Base-by-base conservation (phyloP, 2,329 filamentous ascomycete species). In the Clarireedia homoeocarpa region DNA sequence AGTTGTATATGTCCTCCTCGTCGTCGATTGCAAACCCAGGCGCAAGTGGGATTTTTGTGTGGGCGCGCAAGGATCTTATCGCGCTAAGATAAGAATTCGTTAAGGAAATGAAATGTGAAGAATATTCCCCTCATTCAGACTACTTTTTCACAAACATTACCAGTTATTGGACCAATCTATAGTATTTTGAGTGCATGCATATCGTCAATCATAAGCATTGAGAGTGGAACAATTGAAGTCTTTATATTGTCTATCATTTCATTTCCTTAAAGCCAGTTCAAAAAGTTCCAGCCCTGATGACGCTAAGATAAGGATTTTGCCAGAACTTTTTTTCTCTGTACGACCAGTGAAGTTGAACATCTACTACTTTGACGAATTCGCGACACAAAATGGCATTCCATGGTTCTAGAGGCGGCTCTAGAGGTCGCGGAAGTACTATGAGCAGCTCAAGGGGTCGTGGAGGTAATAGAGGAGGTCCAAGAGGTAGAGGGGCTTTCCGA, bases 31-130 rank as follows among this genome's bases (percentile, higher is more conserved):
- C 55, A 55, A 55, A 55, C 53, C 39, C 53, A 55, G 53, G 53
- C 53, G 46, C 53, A 44, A 55, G 53, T 51, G 53, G 53, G 48
- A 51, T 56, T 56, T 56, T 52, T 56, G 53, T 56, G 53, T 56
- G 53, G 53, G 53, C 53, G 53, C 46, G 38, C 53, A 55, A 55
- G 53, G 53, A 55, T 55, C 53, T 50, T 10, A 55, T 55, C 26
- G 75, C 76, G 74, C 75, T 77, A 78, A 76, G 76, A 77, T 77
- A 78, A 76, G 67, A 57, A 60, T 40, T 55, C 45, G 49, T 54
- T 55, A 59, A 57, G 39, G 6, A 42, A n/a, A 42, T 17, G 39
- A 7, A 15, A 42, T 17, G 39, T 20, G 10, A 15, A 49, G 42
- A 30, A 24, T 42, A 23, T 26, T 55, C 46, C 53, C 53, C 53